phyloP scores from a whole-genome alignment of 208 protist species.

The Porcisia deanei region DNA sequence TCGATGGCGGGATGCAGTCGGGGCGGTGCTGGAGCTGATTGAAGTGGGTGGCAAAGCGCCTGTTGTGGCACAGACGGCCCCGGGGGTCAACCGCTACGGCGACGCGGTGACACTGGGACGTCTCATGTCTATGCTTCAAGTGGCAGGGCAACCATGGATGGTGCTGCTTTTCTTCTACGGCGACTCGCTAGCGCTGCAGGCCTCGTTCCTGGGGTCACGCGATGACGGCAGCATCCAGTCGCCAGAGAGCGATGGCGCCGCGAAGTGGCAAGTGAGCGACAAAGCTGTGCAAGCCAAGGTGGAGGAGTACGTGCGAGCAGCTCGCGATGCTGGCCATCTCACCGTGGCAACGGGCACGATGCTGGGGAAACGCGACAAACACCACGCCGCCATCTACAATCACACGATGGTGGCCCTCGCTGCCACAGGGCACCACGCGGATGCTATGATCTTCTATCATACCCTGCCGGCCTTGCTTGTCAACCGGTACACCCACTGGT shows the following conservation, averaged over 20 bases:
- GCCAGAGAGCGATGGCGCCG: background rate
- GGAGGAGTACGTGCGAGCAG: background rate
- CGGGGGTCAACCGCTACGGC: background rate
- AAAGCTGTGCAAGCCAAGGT: background rate
- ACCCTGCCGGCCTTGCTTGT: slow-evolving; percentile 9
- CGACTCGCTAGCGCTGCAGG: slow-evolving; percentile 13
- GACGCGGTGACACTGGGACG: slow-evolving; percentile 20
- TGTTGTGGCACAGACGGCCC: background rate
- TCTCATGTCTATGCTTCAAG: slow-evolving; percentile 23
- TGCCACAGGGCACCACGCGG: slow-evolving; percentile 23
- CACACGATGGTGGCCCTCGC: slow-evolving; percentile 44
- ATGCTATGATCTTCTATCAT: slow-evolving; percentile 40
- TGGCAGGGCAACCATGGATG: slow-evolving; percentile 24
- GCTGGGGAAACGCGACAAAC: slow-evolving; percentile 17
- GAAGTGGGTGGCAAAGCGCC: background rate
- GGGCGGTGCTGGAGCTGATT: background rate
- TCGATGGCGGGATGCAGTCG: slow-evolving; percentile 38
- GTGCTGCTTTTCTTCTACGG: slow-evolving; percentile 33
- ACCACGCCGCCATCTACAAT: slow-evolving; percentile 44
- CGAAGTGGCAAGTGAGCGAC: slow-evolving; percentile 1
- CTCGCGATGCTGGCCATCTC: slow-evolving; percentile 6
- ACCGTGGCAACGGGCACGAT: slow-evolving; percentile 17
- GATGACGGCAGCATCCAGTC: background rate
- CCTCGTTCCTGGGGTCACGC: background rate
- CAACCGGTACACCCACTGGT: slow-evolving; percentile 38